Evolutionary conservation across 495 filamentous ascomycete species (phyloP).

Genomic region (Astrothelium subdiscretum): DNA sequence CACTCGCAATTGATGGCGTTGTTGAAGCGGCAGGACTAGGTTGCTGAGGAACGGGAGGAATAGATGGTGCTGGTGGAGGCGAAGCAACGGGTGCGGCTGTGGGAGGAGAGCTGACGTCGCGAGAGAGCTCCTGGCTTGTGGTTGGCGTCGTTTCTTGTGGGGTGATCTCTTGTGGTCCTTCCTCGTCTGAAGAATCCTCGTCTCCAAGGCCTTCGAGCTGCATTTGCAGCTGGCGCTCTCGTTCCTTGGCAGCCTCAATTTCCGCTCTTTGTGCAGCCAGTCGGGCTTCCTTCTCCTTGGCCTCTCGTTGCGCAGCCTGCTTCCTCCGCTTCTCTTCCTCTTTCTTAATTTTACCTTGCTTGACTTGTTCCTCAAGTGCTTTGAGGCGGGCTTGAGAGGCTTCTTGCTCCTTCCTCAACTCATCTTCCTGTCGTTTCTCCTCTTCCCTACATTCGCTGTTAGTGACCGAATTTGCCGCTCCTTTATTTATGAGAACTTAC

Average conservation of each 20-base stretch:
- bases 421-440: conserved; percentile 62
- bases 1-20: conserved; percentile 22
- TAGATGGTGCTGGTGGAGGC: conserved; percentile 33
- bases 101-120: conserved; percentile 16
- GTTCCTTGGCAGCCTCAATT: conserved; percentile 78
- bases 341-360: conserved; percentile 91
- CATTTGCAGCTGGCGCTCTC: conserved; percentile 74
- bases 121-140: conserved; percentile 42
- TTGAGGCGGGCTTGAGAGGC: conserved; percentile 71
- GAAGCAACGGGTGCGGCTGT: conserved; percentile 35
- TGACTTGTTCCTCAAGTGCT: conserved; percentile 87
- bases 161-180: conserved; percentile 68
- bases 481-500: conserved; percentile 45
- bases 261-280: conserved; percentile 81
- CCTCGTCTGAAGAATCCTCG: conserved; percentile 73
- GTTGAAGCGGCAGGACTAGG: conserved; percentile 8
- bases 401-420: conserved; percentile 65
- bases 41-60: conserved; percentile 14
- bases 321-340: conserved; percentile 86
- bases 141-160: conserved; percentile 76
- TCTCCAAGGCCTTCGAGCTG: conserved; percentile 77
- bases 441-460: conserved; percentile 49
- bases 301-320: conserved; percentile 74
- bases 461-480: conserved; percentile 4
- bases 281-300: conserved; percentile 79